Base-by-base conservation (phyloP, 257 asterid species). In the Gynochthodes officinalis region DNA sequence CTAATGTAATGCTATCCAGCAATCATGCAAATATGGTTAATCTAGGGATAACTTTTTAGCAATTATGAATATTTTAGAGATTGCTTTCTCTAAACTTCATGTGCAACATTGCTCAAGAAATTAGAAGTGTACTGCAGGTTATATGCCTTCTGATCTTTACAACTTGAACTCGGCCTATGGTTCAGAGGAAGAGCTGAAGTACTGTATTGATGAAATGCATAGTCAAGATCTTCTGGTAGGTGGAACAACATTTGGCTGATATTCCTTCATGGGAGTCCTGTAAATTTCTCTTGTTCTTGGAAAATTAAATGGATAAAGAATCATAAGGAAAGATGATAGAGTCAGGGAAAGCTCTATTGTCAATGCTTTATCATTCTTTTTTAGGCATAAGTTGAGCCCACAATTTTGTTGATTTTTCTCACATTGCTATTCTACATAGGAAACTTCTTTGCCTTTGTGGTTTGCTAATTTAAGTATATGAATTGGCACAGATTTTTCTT, bases 121-220 rank as follows among this genome's bases (percentile, higher is more conserved):
- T 33, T 57, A 40, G 18, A 43, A 19, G n/a, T 28, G 7, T 32
- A 30, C 19, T 77, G 76, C 85, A 81, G 86, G 86, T 71, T 82
- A 82, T 77, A 79, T 82, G 86, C 86, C 86, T 66, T 79, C 82
- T 64, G 86, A 82, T 73, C 80, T 82, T 59, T 82, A 82, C 79
- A 82, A 82, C 80, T 77, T 82, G 76, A 82, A 79, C 73, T 79
- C 86, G 53, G 82, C 80, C 37, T 81, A 74, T 67, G 85, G 85
- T 62, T 70, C 82, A 6, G 77, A 30, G 75, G 85, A 81, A 60
- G 82, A 81, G 76, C 75, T 81, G 55, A 81, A 75, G 64, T 1
- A 59, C 63, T 81, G 85, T 70, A 71, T 81, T 52, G 79, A 71
- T 62, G 85, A 81, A 70, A 81, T 81, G 80, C 85, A 81, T 67